Conservation (phyloP, 208 protist genomes). For the Tetramitus jugosus region DNA sequence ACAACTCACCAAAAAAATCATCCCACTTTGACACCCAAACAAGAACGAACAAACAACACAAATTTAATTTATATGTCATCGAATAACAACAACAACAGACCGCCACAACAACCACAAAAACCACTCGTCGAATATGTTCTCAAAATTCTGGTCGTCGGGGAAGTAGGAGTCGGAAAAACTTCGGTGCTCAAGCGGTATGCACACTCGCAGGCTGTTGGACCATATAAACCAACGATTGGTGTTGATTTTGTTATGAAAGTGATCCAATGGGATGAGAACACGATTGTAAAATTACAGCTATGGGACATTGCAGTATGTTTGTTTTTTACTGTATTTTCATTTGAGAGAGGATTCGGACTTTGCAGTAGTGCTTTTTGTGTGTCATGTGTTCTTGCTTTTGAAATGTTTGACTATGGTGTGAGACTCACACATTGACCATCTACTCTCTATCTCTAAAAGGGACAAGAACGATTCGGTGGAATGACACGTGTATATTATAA, state of each 20-base stretch:
- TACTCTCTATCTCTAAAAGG: conserved; percentile 28
- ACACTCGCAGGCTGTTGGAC: conserved; percentile 59
- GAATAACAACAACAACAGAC: too few relatives aligned
- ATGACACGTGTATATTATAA: conserved; percentile 54
- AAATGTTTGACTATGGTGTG: conserved; percentile 36
- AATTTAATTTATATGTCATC: too few relatives aligned
- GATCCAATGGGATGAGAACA: conserved; percentile 38
- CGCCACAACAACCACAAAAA: background rate
- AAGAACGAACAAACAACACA: too few relatives aligned
- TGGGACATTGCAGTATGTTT: conserved; percentile 38
- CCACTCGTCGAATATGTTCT: conserved; percentile 32
- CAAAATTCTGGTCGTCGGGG: conserved; percentile 57
- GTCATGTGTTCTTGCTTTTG: conserved; percentile 43
- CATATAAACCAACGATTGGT: conserved; percentile 55
- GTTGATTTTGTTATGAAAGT: conserved; percentile 58
- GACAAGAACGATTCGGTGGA: conserved; percentile 39
- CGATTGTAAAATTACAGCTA: conserved; percentile 39
- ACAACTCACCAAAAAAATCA: too few relatives aligned
- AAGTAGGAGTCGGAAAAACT: conserved; percentile 68
- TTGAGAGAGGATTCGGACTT: too few relatives aligned
- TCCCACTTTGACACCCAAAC: too few relatives aligned
- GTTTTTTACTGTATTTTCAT: too few relatives aligned
- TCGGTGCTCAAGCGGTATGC: conserved; percentile 70
- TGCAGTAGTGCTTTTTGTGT: too few relatives aligned
- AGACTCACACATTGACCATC: conserved; percentile 42